phyloP scores from a whole-genome alignment of 768 basidiomycete species.

The Leccinum truebloodii region DNA sequence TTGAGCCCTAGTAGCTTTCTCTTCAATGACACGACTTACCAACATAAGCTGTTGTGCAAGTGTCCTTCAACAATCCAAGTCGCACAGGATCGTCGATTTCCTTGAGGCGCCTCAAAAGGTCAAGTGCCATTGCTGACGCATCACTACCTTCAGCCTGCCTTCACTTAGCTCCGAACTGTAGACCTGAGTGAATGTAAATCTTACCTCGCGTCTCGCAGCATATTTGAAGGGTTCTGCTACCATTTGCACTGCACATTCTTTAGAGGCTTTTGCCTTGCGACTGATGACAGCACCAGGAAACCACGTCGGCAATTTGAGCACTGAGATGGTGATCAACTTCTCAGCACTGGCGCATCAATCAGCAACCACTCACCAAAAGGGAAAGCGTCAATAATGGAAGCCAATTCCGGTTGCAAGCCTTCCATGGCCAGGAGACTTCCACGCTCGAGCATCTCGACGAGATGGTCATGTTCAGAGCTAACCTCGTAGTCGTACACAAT shows the following conservation, averaged over 20 bases:
- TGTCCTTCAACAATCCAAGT: conserved; percentile 10
- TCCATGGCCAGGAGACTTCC: conserved; percentile 25
- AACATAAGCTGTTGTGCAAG: conserved; percentile 13
- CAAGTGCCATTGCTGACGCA: conserved; percentile 13
- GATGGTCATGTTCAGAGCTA: conserved; percentile 36
- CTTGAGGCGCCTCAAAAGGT: conserved; percentile 7
- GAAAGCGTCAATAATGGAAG: conserved; percentile 21
- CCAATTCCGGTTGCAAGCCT: conserved; percentile 16
- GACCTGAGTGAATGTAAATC: background rate
- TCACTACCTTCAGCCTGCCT: conserved; percentile 15
- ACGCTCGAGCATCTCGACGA: conserved; percentile 39
- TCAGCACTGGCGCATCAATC: too few relatives aligned
- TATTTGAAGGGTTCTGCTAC: conserved; percentile 19
- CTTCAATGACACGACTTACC: conserved; percentile 14
- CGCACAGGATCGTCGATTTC: conserved; percentile 10
- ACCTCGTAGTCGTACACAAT: conserved; percentile 44
- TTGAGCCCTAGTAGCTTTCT: background rate
- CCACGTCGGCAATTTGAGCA: conserved; percentile 27
- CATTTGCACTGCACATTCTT: conserved; percentile 9
- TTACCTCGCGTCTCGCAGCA: conserved; percentile 16
- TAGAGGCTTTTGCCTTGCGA: conserved; percentile 16
- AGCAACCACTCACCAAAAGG: conserved; percentile 19
- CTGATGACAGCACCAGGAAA: conserved; percentile 31
- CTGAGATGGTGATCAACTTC: conserved; percentile 7
- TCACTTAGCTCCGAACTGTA: background rate